A percentile compares a stretch with the other conserved stretches of the same genome.
phyloP scores from a whole-genome alignment of 2,329 filamentous ascomycete genomes.

The Pyrenochaeta sp. region DNA sequence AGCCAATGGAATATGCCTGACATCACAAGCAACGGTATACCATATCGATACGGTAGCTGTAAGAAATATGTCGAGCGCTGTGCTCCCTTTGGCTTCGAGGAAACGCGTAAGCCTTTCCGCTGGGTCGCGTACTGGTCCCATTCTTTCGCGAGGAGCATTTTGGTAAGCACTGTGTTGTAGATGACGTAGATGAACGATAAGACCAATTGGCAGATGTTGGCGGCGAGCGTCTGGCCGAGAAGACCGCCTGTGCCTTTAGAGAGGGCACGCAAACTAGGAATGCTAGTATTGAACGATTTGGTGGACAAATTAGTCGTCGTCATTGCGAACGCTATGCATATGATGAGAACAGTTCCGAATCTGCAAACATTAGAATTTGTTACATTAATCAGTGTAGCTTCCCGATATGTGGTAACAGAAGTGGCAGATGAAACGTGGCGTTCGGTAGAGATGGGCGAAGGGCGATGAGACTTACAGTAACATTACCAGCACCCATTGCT shows the following conservation, averaged over 20 bases:
- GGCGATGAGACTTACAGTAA: too few species aligned
- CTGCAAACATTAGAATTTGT: too few species aligned
- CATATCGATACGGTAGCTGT: too few species aligned
- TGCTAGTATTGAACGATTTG: not conserved
- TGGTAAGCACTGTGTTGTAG: constrained; percentile 57
- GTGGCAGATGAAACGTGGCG: too few species aligned
- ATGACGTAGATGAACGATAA: constrained; percentile 56
- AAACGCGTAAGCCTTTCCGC: constrained; percentile 49
- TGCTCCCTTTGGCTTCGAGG: constrained; percentile 26
- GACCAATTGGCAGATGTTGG: constrained; percentile 58
- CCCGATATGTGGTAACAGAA: too few species aligned
- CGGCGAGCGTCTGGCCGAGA: constrained; percentile 42
- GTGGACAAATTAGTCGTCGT: not conserved
- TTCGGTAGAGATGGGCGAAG: too few species aligned
- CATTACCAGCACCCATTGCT: too few species aligned
- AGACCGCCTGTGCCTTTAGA: not conserved
- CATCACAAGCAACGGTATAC: too few species aligned
- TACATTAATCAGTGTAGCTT: too few species aligned
- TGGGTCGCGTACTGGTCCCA: constrained; percentile 51
- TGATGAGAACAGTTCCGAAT: too few species aligned
- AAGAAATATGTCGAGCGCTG: constrained; percentile 49
- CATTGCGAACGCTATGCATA: not conserved
- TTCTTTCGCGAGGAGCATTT: constrained; percentile 57
- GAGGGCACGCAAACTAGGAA: too few species aligned
- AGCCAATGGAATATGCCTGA: too few species aligned